These are phyloP conservation scores for Colletotrichum filicis DNA, from an alignment of 2,329 filamentous ascomycete species.

Conservation along the genomic window DNA sequence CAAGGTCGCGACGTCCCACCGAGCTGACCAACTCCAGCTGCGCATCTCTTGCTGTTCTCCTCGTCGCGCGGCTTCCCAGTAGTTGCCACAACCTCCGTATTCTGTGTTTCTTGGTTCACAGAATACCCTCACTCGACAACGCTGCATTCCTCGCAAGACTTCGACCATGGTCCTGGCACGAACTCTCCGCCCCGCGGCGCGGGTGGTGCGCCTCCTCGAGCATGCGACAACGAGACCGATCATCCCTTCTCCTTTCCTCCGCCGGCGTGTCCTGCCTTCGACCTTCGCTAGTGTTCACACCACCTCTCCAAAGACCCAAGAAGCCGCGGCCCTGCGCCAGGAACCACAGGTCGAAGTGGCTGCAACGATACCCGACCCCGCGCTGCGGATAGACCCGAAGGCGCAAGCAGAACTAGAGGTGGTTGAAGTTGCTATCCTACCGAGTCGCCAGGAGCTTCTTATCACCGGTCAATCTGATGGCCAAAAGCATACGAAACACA, in stretches of 20 bases:
- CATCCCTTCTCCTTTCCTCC: background rate
- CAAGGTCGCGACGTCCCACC: background rate
- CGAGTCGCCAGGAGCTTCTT: background rate
- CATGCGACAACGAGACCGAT: background rate
- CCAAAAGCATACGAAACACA: background rate
- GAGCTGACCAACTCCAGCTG: background rate
- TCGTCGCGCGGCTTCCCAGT: background rate
- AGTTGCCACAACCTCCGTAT: background rate
- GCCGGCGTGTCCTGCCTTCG: background rate
- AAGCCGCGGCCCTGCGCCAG: background rate
- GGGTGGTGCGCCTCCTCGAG: background rate
- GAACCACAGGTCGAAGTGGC: background rate
- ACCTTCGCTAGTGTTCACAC: slow-evolving; percentile 17
- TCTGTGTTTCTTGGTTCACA: background rate
- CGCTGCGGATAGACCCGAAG: background rate
- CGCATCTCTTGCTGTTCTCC: background rate
- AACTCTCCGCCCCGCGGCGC: background rate
- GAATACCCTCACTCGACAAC: background rate
- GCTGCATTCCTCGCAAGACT: background rate
- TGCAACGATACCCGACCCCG: background rate
- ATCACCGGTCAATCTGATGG: background rate
- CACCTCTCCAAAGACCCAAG: slow-evolving; percentile 15
- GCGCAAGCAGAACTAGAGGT: background rate
- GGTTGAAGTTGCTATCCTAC: background rate
- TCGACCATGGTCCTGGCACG: slow-evolving; percentile 2